Percentiles rank a stretch among this genome's conserved stretches.
Evolutionary conservation across 1,284 basidiomycete species (phyloP).

Genomic region (Thecaphora frezii): DNA sequence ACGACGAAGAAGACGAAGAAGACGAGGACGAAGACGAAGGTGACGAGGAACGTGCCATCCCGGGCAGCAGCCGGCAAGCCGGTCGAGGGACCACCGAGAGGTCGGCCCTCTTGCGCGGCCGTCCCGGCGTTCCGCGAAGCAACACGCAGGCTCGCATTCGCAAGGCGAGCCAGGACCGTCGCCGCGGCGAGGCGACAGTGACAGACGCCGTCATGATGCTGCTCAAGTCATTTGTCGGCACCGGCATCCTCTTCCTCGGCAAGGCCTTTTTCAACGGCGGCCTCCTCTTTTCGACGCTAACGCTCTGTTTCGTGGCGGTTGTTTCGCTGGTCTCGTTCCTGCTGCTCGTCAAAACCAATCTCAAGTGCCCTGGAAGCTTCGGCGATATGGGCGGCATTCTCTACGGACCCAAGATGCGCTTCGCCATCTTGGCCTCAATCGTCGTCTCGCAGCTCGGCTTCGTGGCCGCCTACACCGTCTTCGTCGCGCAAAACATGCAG

Average conservation of each 20-base stretch:
- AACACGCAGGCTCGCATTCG: slow-evolving; percentile 37
- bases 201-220: slow-evolving; percentile 58
- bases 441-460: slow-evolving; percentile 85
- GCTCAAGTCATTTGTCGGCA: slow-evolving; percentile 89
- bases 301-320: slow-evolving; percentile 78
- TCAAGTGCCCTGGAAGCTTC: slow-evolving; percentile 86
- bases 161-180: slow-evolving; percentile 39
- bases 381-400: slow-evolving; percentile 93
- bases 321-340: slow-evolving; percentile 94
- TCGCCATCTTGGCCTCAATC: slow-evolving; percentile 83
- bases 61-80: slow-evolving; percentile 27
- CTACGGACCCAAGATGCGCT: slow-evolving; percentile 90
- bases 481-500: slow-evolving; percentile 87
- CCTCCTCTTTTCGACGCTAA: slow-evolving; percentile 80
- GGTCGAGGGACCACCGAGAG: slow-evolving; percentile 40
- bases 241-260: slow-evolving; percentile 91
- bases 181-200: slow-evolving; percentile 51
- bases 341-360: slow-evolving; percentile 83
- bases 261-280: slow-evolving; percentile 98
- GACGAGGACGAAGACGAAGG: slow-evolving; percentile 38
- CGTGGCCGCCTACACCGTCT: slow-evolving; percentile 88
- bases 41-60: slow-evolving; percentile 26
- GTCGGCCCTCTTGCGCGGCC: slow-evolving; percentile 35
- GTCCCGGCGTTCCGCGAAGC: slow-evolving; percentile 22
- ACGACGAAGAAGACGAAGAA: slow-evolving; percentile 46